Evolutionary conservation across 805 yeast species (phyloP).

Genomic region (Zygoascus biomembranicola): DNA sequence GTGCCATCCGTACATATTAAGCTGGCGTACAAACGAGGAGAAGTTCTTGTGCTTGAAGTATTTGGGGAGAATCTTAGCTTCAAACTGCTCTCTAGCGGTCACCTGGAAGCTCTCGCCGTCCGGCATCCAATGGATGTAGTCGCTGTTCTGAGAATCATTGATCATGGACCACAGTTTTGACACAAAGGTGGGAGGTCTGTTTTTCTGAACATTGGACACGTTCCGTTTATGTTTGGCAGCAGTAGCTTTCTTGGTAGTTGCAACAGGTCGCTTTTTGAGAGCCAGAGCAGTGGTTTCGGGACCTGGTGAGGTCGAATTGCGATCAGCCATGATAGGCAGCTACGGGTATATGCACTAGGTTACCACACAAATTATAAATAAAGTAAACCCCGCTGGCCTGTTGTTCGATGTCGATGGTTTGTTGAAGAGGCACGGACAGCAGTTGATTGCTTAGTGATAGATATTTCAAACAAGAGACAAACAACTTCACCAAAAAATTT

Average conservation of each 20-base stretch:
- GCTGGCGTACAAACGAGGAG: conserved; percentile 90
- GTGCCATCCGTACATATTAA: conserved; percentile 99
- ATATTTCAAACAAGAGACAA: too few relatives aligned
- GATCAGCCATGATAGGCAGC: background rate
- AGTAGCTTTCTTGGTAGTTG: background rate
- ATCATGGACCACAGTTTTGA: conserved; percentile 94
- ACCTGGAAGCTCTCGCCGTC: conserved; percentile 86
- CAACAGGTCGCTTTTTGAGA: background rate
- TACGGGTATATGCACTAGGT: too few relatives aligned
- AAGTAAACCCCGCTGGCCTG: too few relatives aligned
- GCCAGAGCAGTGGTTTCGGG: background rate
- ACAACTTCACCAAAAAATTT: too few relatives aligned
- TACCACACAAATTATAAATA: too few relatives aligned
- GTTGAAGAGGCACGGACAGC: too few relatives aligned
- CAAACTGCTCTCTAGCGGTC: conserved; percentile 72
- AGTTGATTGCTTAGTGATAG: too few relatives aligned
- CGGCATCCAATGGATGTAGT: conserved; percentile 73
- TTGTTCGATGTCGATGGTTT: too few relatives aligned
- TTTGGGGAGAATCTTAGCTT: conserved; percentile 75
- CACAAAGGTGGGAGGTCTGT: conserved; percentile 72
- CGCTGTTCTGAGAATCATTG: conserved; percentile 62
- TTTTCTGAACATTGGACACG: conserved; percentile 19
- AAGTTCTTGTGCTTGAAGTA: conserved; percentile 94
- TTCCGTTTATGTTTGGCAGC: conserved; percentile 9
- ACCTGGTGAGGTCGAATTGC: background rate